A percentile compares a stretch with the other conserved stretches of the same genome.
These are phyloP conservation scores for Cornus florida DNA, from an alignment of 148 eudicot species.

Conservation along the genomic window DNA sequence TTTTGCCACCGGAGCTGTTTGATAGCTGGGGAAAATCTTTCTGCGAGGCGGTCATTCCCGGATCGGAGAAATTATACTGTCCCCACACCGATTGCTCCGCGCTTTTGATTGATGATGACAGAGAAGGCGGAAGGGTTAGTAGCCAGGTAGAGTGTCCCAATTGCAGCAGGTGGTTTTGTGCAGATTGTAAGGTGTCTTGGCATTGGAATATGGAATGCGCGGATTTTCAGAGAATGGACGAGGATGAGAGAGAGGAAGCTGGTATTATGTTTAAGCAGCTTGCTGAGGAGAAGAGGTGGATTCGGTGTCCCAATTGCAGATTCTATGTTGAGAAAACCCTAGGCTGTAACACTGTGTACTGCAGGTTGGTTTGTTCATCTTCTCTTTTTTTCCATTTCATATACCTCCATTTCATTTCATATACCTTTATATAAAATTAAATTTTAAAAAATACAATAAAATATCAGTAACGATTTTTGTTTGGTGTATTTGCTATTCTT, in stretches of 20 bases:
- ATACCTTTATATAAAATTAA: no score
- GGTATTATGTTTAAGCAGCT: constrained; percentile 55
- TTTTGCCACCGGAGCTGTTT: constrained; percentile 47
- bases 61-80: constrained; percentile 48
- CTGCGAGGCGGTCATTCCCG: constrained; percentile 49
- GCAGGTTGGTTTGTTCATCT: constrained; percentile 39
- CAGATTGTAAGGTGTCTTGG: constrained; percentile 62
- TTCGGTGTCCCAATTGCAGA: constrained; percentile 66
- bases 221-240: constrained; percentile 42
- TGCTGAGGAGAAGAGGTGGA: constrained; percentile 60
- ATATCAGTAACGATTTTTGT: no score
- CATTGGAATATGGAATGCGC: constrained; percentile 49
- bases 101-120: not conserved
- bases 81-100: constrained; percentile 55
- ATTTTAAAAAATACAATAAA: no score
- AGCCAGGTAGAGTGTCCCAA: constrained; percentile 48
- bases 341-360: constrained; percentile 60
- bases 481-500: no score
- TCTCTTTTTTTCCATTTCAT: not conserved
- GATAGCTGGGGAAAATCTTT: constrained; percentile 47
- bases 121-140: constrained; percentile 25
- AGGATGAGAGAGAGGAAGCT: constrained; percentile 53
- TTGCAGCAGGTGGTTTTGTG: constrained; percentile 62
- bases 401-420: no score
- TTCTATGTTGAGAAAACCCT: constrained; percentile 50